phyloP scores from a whole-genome alignment of 805 yeast species.

The Kodamaea jinghongensis region DNA sequence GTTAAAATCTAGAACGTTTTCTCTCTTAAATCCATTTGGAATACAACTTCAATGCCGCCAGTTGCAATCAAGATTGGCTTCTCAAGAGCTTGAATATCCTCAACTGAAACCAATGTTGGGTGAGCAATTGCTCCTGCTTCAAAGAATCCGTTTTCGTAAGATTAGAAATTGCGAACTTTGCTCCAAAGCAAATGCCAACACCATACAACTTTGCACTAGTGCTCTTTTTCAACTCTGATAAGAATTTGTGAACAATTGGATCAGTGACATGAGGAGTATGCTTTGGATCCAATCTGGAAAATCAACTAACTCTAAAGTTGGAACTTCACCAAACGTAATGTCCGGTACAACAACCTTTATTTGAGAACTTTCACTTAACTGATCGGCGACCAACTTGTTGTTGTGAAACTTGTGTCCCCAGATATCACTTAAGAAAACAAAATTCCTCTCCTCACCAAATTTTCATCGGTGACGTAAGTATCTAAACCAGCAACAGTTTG shows the following conservation, averaged over 20 bases:
- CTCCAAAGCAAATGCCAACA: constrained; percentile 25
- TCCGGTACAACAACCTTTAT: constrained; percentile 28
- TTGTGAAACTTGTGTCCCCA: constrained; percentile 27
- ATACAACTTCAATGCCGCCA: constrained; percentile 69
- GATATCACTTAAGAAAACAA: constrained; percentile 27
- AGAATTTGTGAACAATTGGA: constrained; percentile 11
- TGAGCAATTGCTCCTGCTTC: constrained; percentile 76
- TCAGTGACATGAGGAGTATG: constrained; percentile 12
- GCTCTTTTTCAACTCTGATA: constrained; percentile 4
- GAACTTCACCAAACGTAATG: constrained; percentile 24
- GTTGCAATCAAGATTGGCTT: constrained; percentile 70
- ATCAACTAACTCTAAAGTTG: not conserved
- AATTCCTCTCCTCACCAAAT: constrained; percentile 15
- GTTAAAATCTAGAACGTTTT: constrained; percentile 56
- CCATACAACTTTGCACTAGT: constrained; percentile 8
- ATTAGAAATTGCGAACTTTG: constrained; percentile 24
- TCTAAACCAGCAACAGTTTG: constrained; percentile 22
- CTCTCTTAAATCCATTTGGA: constrained; percentile 61
- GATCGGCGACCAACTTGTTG: constrained; percentile 26
- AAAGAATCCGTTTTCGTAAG: constrained; percentile 33
- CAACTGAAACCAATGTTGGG: constrained; percentile 71
- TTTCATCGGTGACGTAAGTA: constrained; percentile 25
- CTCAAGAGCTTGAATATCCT: constrained; percentile 56
- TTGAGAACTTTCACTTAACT: constrained; percentile 12
- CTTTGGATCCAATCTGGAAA: constrained; percentile 5